A percentile compares a stretch with the other conserved stretches of the same genome.
Conservation (phyloP, 805 yeast genomes). For the Ogataea nitratoaversa region DNA sequence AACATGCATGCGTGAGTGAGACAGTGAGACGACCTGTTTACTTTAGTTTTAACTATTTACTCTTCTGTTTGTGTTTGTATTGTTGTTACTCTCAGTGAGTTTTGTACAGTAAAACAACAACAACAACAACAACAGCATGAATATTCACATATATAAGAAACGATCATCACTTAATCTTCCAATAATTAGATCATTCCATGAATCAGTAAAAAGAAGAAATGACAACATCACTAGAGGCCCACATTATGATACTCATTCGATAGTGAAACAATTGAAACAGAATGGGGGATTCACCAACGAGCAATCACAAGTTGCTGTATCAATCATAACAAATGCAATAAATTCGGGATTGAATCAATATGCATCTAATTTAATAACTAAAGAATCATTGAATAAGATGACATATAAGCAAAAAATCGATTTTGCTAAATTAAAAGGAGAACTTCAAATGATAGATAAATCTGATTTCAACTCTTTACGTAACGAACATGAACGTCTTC, state of each 20-base stretch:
- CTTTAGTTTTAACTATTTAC: too few species aligned
- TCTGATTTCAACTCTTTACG: conserved; percentile 77
- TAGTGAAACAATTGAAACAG: conserved; percentile 59
- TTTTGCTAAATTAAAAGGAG: conserved; percentile 91
- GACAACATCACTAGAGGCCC: conserved; percentile 17
- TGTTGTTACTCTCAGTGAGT: too few species aligned
- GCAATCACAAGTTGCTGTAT: conserved; percentile 79
- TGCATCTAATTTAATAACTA: conserved; percentile 74
- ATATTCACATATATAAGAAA: too few species aligned
- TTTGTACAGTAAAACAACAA: too few species aligned
- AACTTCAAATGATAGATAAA: conserved; percentile 80
- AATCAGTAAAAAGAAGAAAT: not conserved
- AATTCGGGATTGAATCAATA: conserved; percentile 76
- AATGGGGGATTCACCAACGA: conserved; percentile 57
- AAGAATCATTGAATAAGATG: conserved; percentile 75
- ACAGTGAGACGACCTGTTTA: too few species aligned
- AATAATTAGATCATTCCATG: conserved; percentile 1
- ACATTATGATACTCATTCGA: conserved; percentile 71
- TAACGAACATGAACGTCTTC: conserved; percentile 81
- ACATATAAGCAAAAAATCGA: conserved; percentile 96
- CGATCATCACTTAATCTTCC: too few species aligned
- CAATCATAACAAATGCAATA: conserved; percentile 67
- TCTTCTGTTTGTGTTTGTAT: too few species aligned
- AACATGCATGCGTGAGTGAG: too few species aligned
- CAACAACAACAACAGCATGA: too few species aligned